These are phyloP conservation scores for Phallus indusiatus DNA, from an alignment of 768 basidiomycete genomes.

Conservation along the genomic window DNA sequence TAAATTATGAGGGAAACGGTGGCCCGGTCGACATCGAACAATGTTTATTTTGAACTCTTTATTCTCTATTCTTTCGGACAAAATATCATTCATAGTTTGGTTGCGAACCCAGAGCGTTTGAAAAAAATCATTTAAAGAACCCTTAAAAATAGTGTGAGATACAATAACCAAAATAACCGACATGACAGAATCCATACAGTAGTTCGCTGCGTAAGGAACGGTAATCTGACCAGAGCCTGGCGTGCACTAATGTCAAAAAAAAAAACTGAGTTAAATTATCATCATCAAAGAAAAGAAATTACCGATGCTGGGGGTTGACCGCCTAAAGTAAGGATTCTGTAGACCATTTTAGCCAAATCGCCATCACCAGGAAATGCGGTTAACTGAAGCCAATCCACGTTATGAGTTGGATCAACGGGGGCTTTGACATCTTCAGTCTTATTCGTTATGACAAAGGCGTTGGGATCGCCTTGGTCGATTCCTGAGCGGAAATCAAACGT, in stretches of 20 bases:
- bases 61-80: too few species aligned
- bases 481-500: slow-evolving; percentile 50
- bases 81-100: too few species aligned
- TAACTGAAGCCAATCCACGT: slow-evolving; percentile 51
- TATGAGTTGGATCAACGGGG: slow-evolving; percentile 26
- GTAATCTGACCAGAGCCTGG: slow-evolving; percentile 31
- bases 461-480: slow-evolving; percentile 28
- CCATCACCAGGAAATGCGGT: slow-evolving; percentile 31
- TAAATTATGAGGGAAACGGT: too few species aligned
- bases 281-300: neutral
- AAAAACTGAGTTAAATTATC: neutral
- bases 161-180: neutral
- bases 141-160: too few species aligned
- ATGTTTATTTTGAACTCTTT: too few species aligned
- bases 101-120: too few species aligned
- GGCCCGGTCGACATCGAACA: too few species aligned
- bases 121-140: too few species aligned
- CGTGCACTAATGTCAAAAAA: slow-evolving; percentile 15
- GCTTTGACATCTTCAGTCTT: slow-evolving; percentile 33
- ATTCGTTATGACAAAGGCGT: slow-evolving; percentile 39
- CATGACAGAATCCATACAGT: slow-evolving; percentile 30
- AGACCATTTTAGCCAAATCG: slow-evolving; percentile 38
- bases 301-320: slow-evolving; percentile 47
- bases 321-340: slow-evolving; percentile 40
- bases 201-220: slow-evolving; percentile 44